Evolutionary conservation across 176 grass and related monocot species (phyloP).

Genomic region (Oryza australiensis): DNA sequence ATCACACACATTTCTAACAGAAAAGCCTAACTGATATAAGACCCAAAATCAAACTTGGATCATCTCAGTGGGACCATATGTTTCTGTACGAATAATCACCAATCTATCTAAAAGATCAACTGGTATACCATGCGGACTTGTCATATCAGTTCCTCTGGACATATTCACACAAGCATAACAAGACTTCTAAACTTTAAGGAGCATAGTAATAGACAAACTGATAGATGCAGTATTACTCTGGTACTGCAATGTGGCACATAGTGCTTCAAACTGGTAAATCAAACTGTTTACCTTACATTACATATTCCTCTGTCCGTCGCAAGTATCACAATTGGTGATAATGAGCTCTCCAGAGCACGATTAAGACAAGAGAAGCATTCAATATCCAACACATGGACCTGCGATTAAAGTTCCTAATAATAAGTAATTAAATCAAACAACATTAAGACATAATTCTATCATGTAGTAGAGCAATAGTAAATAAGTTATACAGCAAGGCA

Average conservation of each 20-base stretch:
- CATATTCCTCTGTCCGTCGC: constrained; percentile 96
- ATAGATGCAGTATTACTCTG: neutral
- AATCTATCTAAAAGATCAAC: constrained; percentile 92
- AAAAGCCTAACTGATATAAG: constrained; percentile 33
- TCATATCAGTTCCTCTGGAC: constrained; percentile 93
- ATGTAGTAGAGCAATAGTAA: constrained; percentile 3
- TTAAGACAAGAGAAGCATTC: constrained; percentile 99
- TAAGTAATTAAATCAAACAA: constrained; percentile 1
- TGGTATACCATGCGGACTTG: constrained; percentile 90
- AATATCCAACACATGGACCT: constrained; percentile 95
- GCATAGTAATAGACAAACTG: constrained; percentile 1
- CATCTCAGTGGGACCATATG: constrained; percentile 88
- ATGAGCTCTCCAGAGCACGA: constrained; percentile 85
- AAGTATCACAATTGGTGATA: constrained; percentile 90
- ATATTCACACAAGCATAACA: constrained; percentile 19
- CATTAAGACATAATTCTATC: constrained; percentile 3
- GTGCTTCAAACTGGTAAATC: constrained; percentile 14
- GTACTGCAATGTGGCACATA: neutral
- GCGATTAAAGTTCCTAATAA: constrained; percentile 26
- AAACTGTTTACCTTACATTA: constrained; percentile 68
- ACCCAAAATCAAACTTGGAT: constrained; percentile 65
- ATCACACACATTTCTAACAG: constrained; percentile 28
- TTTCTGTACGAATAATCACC: constrained; percentile 92
- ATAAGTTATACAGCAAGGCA: neutral
- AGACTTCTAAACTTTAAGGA: constrained; percentile 22